Evolutionary conservation across 1,284 basidiomycete species (phyloP), one percentile per base, ranked within the genome.

Genomic region (Sutorius eximius): DNA sequence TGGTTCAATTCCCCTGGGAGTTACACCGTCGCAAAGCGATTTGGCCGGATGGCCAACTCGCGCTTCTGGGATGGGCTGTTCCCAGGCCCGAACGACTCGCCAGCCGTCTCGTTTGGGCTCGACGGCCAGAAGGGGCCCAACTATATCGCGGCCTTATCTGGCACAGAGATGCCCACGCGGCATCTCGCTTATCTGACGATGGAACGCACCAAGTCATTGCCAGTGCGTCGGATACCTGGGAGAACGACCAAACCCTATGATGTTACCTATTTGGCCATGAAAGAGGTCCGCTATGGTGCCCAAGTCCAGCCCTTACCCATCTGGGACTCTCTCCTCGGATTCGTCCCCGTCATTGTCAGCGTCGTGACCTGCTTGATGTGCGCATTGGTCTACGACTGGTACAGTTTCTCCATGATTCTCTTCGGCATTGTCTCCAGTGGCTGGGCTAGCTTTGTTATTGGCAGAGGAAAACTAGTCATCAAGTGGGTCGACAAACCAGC

Each of bases 1-100:
- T 72, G 71, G 71, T 73, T 59, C 47, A 73, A 71, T 16, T 63
- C 65, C 8, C 70, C 70, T 3, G 70, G 70, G 15, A 63, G 67
- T 45, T 71, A 68, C 37, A 54, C 47, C 1, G 42, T 71, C 11
- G 70, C 66, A 13, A 67, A 62, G 41, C 56, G 58, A 9, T 72
- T 69, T 27, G 69, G 63, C 9, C 41, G 52, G 40, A 61, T 71
- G 49, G 71, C 71, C 0, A 60, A 65, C 36, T 62, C 66, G 12
- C 53, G 56, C 13, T 55, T 71, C 22, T 72, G 69, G 67, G 56
- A 63, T 24, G 64, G 66, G 2, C 44, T 72, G 7, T 72, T 67
- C 40, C 69, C 71, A 1, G 68, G 66, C 9, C 40, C 58, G 1
- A 61, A 68, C 6, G 52, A 60, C 32, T 50, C 49, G 0, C 66